Conservation (phyloP, 1,284 basidiomycete genomes). For the Heimioporus retisporus region DNA sequence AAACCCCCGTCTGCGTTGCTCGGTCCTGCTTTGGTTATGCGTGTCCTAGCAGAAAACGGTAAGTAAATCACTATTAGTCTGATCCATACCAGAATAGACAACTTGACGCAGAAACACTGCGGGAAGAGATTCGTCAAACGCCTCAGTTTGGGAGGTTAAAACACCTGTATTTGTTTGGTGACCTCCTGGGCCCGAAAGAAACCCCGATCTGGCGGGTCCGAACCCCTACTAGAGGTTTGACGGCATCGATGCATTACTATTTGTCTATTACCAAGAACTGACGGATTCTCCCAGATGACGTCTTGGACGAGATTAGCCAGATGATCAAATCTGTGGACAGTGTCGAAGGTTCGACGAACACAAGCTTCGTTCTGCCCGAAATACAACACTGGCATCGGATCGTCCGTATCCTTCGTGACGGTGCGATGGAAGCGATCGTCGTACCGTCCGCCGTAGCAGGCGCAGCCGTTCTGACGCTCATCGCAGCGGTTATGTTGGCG, state of each 20-base stretch:
- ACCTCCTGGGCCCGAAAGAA: slow-evolving; percentile 18
- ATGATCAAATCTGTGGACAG: slow-evolving; percentile 22
- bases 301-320: slow-evolving; percentile 22
- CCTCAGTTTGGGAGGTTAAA: slow-evolving; percentile 17
- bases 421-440: slow-evolving; percentile 14
- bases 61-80: not conserved
- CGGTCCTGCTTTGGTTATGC: slow-evolving; percentile 23
- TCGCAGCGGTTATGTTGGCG: slow-evolving; percentile 8
- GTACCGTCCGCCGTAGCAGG: slow-evolving; percentile 16
- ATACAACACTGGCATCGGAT: slow-evolving; percentile 22
- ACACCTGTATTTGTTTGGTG: slow-evolving; percentile 23
- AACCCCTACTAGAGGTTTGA: slow-evolving; percentile 22
- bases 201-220: slow-evolving; percentile 22
- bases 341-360: slow-evolving; percentile 20
- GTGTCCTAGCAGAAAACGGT: slow-evolving; percentile 20
- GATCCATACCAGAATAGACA: not conserved
- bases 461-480: slow-evolving; percentile 5
- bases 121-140: slow-evolving; percentile 17
- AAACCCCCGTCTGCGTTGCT: slow-evolving; percentile 18
- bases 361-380: slow-evolving; percentile 15
- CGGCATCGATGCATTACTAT: not conserved
- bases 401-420: slow-evolving; percentile 11
- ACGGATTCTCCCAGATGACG: slow-evolving; percentile 13
- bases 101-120: slow-evolving; percentile 15
- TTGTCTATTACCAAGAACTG: not conserved